Evolutionary conservation across 768 basidiomycete genomes (phyloP).

Genomic region (Leccinellum albellum): DNA sequence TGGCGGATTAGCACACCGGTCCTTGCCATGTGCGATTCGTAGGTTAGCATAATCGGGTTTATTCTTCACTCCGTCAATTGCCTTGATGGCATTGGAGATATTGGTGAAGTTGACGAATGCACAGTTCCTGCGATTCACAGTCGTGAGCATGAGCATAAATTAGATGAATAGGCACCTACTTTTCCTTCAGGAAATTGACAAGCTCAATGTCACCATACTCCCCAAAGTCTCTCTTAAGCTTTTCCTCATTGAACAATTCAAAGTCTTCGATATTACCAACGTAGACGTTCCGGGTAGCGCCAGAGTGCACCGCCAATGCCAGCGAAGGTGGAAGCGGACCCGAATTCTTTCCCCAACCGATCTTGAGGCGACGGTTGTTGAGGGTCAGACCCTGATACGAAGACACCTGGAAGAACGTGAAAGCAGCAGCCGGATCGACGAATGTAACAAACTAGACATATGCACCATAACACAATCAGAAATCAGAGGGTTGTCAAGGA

Average conservation of each 20-base stretch:
- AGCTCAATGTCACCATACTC: conserved; percentile 97
- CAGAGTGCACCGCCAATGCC: conserved; percentile 84
- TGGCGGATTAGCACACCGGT: conserved; percentile 91
- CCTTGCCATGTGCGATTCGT: conserved; percentile 92
- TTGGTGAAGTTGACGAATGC: conserved; percentile 97
- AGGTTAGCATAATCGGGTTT: conserved; percentile 87
- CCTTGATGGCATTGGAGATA: conserved; percentile 93
- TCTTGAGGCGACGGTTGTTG: conserved; percentile 91
- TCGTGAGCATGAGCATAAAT: not conserved
- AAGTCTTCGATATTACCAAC: conserved; percentile 95
- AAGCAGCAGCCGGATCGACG: conserved; percentile 88
- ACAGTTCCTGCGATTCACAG: conserved; percentile 62
- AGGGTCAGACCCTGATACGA: conserved; percentile 85
- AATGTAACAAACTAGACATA: conserved; percentile 84
- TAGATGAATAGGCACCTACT: conserved; percentile 52
- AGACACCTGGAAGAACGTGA: conserved; percentile 92
- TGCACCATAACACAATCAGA: not conserved
- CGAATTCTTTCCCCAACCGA: conserved; percentile 97
- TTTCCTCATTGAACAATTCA: conserved; percentile 85
- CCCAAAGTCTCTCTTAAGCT: conserved; percentile 87
- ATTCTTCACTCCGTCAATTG: conserved; percentile 92
- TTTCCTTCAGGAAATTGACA: conserved; percentile 92
- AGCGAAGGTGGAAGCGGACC: conserved; percentile 82
- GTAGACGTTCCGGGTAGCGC: conserved; percentile 96
- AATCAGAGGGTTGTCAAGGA: not conserved